Evolutionary conservation across 164 flowering plant species (phyloP), one percentile per base, ranked within the genome.

Genomic region (Euptelea pleiosperma): DNA sequence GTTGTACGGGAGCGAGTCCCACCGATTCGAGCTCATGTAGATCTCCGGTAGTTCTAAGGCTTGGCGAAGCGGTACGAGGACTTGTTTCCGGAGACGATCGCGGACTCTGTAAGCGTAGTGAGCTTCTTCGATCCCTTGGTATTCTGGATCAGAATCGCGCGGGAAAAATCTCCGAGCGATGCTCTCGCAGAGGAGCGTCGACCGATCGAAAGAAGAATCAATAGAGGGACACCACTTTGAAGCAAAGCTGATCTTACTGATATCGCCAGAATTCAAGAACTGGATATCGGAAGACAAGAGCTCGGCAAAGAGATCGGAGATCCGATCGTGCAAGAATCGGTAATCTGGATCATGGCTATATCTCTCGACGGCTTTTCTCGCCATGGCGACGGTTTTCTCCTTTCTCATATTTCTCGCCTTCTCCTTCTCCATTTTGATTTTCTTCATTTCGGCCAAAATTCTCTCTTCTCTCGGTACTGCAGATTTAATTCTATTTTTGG

Each of bases 151-250:
- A 0, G 51, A 46, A 15, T 72, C 79, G 8, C 70, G 62, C 2
- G 83, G 72, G 46, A 75, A 79, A 6, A 79, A 52, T 57, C 66
- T 66, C 48, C 65, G 61, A 0, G 82, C 84, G 18, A 79, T 77
- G 66, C 64, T 65, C 56, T 82, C 86, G 15, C 80, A 82, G 3
- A 82, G 53, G 0, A 70, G 71, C 10, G 65, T 66, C 0, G 62
- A 30, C 18, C 49, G 48, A 34, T 70, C 77, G 34, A 22, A 66
- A 0, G 77, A 63, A 3, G 69, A 66, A 48, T 73, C 71, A 1
- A 73, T 24, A 9, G 71, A 66, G 0, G 74, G 74, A 44, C 77
- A 73, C 77, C 77, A 73, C 41, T 70, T 73, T 1, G 71, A 55
- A 3, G 74, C 71, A 0, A 63, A 57, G 22, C 77, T 61, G 43